Conservation (phyloP, 2,329 filamentous ascomycete species). For the Gaeumannomyces sp. region DNA sequence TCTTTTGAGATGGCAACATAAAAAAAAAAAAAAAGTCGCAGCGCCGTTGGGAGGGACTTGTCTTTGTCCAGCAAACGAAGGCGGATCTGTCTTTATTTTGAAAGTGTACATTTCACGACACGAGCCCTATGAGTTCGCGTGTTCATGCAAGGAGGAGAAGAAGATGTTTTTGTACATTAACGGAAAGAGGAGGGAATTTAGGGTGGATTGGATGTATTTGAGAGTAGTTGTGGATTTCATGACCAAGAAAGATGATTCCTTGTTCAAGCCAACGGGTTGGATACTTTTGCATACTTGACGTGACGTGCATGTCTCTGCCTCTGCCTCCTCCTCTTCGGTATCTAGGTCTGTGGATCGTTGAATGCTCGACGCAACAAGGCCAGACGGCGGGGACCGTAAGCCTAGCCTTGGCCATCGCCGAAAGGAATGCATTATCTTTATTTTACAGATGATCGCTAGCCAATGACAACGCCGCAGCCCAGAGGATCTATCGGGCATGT, state of each 20-base stretch:
- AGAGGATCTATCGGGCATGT: slow-evolving; percentile 9
- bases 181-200: neutral
- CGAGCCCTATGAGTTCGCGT: too few species aligned
- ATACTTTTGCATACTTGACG: too few species aligned
- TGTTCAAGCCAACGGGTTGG: too few species aligned
- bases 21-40: neutral
- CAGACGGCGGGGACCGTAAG: neutral
- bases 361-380: neutral
- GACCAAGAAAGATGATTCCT: too few species aligned
- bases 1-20: too few species aligned
- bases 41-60: neutral
- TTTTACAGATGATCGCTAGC: slow-evolving; percentile 21
- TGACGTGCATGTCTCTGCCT: neutral
- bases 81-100: too few species aligned
- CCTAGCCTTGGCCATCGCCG: neutral
- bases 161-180: too few species aligned
- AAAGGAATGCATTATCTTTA: slow-evolving; percentile 5
- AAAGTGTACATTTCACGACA: neutral
- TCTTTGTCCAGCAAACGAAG: neutral
- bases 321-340: too few species aligned
- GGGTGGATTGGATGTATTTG: neutral
- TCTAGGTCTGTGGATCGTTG: too few species aligned
- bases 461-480: slow-evolving; percentile 10
- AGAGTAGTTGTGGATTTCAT: neutral
- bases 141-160: too few species aligned